Percentiles rank a stretch among this genome's conserved stretches.
Evolutionary conservation across 371 early-diverging fungal species (phyloP).

Genomic region (Mycotypha africana): DNA sequence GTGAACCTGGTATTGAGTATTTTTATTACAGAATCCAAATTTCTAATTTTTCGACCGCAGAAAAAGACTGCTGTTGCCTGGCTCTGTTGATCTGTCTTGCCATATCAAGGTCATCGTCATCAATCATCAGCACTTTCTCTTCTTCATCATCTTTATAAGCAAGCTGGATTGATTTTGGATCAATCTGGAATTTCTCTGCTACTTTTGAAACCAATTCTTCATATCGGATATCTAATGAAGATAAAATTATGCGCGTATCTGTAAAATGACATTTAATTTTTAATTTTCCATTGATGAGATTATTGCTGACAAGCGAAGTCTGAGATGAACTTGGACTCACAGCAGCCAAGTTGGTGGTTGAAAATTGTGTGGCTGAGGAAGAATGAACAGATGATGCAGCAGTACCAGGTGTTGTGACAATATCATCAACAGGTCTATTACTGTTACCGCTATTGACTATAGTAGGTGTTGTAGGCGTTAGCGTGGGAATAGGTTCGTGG

Average conservation of each 20-base stretch:
- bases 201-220: constrained; percentile 54
- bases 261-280: constrained; percentile 76
- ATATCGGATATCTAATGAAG: constrained; percentile 50
- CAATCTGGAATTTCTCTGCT: constrained; percentile 57
- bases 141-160: constrained; percentile 87
- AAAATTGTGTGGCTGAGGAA: neutral
- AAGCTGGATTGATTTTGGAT: constrained; percentile 43
- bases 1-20: too few relatives aligned
- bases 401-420: neutral
- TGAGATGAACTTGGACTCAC: constrained; percentile 7
- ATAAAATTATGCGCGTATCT: constrained; percentile 68
- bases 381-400: neutral
- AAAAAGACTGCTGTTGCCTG: constrained; percentile 34
- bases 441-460: neutral
- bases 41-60: constrained; percentile 46
- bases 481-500: neutral
- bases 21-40: too few relatives aligned
- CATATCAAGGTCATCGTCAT: constrained; percentile 86
- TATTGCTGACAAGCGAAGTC: too few relatives aligned
- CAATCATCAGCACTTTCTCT: constrained; percentile 79
- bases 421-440: neutral
- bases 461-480: neutral
- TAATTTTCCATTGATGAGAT: constrained; percentile 30
- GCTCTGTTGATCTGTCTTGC: constrained; percentile 50
- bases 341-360: neutral